Base-by-base conservation (phyloP, 2,329 filamentous ascomycete species). In the Penicillium freii region DNA sequence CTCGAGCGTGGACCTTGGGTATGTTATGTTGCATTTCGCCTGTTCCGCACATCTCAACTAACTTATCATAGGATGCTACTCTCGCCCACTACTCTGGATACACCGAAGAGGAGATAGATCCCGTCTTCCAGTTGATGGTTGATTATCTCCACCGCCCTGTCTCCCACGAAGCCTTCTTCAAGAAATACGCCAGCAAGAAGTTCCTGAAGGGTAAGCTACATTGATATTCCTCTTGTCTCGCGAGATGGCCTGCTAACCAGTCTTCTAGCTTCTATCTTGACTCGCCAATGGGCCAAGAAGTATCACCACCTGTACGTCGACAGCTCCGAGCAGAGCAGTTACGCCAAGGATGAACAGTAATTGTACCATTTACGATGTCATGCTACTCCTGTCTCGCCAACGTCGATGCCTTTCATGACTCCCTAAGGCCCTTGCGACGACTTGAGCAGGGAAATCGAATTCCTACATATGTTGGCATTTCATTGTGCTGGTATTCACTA, bases 121-220 rank as follows among this genome's bases (percentile, higher is more conserved):
- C 93, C 11, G 90, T 97, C 40, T 91, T 96, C 71, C 84, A 89
- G 68, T 83, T 97, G 60, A 97, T 99, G 92, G 87, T 99, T 60
- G 92, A 99, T 75, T 99, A 99, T 74, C 87, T 99, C 39, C 89
- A 90, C 58, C 87, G 90, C 13, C 94, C 93, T 27, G 90, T 97
- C 53, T 85, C 88, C 43, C 94, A 99, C 71, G 93, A 97, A 74
- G 95, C 94, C 38, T 97, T 99, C 82, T 97, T 97, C 84, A 96
- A 96, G 85, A 99, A 99, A 78, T 99, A 99, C 75, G 94, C 94
- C 56, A 96, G 91, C 85, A 99, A 97, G 83, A 97, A 96, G 79
- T 99, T 97, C 79, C 80, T 97, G 69, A 99, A 99, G 81, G 92
- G 93, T 96, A 86, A 78, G 83, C 3, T 19, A 5, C 4, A 15